These are phyloP conservation scores for Petunia secreta DNA, from an alignment of 257 asterid genomes.

Conservation along the genomic window DNA sequence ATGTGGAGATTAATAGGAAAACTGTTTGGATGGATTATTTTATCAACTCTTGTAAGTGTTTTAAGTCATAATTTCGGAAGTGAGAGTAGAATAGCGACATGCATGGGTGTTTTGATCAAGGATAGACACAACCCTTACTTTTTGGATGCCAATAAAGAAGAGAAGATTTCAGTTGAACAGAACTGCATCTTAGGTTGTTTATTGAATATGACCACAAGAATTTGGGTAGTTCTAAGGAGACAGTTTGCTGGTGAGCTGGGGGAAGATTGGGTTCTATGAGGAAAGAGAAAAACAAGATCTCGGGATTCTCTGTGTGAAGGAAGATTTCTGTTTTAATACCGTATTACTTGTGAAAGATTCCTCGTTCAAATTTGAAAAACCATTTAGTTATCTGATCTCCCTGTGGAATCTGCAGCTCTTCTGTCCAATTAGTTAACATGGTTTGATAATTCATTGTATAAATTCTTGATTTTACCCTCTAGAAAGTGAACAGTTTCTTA, in stretches of 20 bases:
- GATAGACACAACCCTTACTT: background rate
- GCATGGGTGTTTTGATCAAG: background rate
- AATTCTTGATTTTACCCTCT: background rate
- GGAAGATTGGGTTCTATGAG: background rate
- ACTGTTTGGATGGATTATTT: background rate
- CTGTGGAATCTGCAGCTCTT: background rate
- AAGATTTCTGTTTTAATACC: background rate
- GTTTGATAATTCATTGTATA: background rate
- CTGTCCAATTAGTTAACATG: background rate
- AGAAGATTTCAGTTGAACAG: background rate
- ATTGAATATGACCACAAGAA: background rate
- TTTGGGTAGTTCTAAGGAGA: background rate
- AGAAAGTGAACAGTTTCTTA: background rate
- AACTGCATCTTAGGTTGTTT: background rate
- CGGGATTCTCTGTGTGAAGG: background rate
- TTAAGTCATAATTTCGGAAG: background rate
- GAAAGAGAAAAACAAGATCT: background rate
- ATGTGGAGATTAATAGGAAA: conserved; percentile 9
- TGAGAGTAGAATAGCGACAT: conserved; percentile 11
- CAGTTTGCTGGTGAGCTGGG: background rate
- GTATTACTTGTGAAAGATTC: background rate
- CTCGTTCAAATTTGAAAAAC: background rate
- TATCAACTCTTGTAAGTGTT: background rate
- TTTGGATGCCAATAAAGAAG: background rate
- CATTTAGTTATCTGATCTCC: background rate